These are phyloP conservation scores for Evansstolkia leycettana DNA, from an alignment of 495 filamentous ascomycete genomes.

Conservation along the genomic window DNA sequence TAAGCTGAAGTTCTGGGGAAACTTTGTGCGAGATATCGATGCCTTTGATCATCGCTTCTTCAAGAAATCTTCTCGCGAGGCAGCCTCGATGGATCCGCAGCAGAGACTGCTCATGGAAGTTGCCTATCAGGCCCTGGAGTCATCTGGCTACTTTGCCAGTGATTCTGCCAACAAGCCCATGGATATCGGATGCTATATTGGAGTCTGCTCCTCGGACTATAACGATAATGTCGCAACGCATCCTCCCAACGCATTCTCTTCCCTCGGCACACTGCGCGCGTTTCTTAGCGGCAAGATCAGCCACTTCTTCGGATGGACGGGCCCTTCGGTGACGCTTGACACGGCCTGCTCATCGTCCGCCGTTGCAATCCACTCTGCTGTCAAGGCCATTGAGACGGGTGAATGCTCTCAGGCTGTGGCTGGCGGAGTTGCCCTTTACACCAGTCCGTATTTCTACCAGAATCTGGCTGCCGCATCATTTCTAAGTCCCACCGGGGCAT, in stretches of 20 bases:
- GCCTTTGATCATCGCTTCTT: slow-evolving; percentile 36
- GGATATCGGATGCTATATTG: slow-evolving; percentile 21
- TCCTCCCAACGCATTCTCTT: slow-evolving; percentile 18
- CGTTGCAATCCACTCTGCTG: slow-evolving; percentile 16
- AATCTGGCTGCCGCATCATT: slow-evolving; percentile 28
- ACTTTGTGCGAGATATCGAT: slow-evolving; percentile 16
- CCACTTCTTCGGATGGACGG: slow-evolving; percentile 28
- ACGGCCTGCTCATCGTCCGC: slow-evolving; percentile 25
- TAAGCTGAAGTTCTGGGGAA: slow-evolving; percentile 11
- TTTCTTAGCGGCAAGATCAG: slow-evolving; percentile 21
- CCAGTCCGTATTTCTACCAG: slow-evolving; percentile 13
- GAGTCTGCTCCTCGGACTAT: slow-evolving; percentile 18
- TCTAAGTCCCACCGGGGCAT: slow-evolving; percentile 37
- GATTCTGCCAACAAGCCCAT: background rate
- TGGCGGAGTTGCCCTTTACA: slow-evolving; percentile 23
- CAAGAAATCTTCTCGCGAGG: slow-evolving; percentile 25
- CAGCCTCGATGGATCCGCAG: slow-evolving; percentile 33
- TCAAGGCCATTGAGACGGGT: slow-evolving; percentile 6
- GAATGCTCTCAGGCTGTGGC: slow-evolving; percentile 25
- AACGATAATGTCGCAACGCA: slow-evolving; percentile 19
- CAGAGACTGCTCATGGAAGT: slow-evolving; percentile 32
- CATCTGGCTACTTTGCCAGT: slow-evolving; percentile 20
- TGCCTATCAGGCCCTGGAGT: slow-evolving; percentile 30
- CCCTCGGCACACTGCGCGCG: slow-evolving; percentile 14
- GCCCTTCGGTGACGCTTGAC: slow-evolving; percentile 20